phyloP scores from a whole-genome alignment of 345 rosid species.

The Eucalyptus fibrosa region DNA sequence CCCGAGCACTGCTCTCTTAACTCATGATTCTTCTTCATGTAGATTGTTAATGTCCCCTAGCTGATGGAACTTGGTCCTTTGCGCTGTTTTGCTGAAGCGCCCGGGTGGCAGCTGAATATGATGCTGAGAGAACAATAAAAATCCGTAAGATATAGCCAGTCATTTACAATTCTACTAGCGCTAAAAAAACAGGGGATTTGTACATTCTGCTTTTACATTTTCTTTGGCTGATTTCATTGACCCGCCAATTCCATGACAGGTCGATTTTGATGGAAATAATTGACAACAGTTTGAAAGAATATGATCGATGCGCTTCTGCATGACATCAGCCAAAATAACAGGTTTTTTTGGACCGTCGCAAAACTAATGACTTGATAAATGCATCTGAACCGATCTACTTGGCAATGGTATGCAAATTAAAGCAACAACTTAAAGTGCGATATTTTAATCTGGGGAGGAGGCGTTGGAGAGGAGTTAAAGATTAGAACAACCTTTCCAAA shows the following conservation, averaged over 20 bases:
- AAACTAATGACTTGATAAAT: neutral
- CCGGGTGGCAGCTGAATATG: neutral
- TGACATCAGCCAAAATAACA: neutral
- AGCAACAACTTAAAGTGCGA: neutral
- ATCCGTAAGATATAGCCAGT: neutral
- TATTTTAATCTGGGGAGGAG: neutral
- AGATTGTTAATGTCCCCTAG: neutral
- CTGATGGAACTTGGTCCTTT: neutral
- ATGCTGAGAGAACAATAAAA: neutral
- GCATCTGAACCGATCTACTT: neutral
- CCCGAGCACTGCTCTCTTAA: neutral
- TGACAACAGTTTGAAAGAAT: neutral
- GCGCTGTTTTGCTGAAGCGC: neutral
- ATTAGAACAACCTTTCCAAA: conserved; percentile 28
- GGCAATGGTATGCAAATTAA: neutral
- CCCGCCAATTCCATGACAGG: neutral
- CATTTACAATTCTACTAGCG: neutral
- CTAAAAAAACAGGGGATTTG: neutral
- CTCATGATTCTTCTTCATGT: neutral
- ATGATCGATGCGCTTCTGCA: neutral
- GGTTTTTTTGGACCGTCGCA: neutral
- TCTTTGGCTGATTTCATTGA: neutral
- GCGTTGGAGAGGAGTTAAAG: neutral
- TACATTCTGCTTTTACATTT: neutral
- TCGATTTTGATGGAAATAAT: neutral